Conservation (phyloP, 306 rosid genomes). For the Begonia peltatifolia region DNA sequence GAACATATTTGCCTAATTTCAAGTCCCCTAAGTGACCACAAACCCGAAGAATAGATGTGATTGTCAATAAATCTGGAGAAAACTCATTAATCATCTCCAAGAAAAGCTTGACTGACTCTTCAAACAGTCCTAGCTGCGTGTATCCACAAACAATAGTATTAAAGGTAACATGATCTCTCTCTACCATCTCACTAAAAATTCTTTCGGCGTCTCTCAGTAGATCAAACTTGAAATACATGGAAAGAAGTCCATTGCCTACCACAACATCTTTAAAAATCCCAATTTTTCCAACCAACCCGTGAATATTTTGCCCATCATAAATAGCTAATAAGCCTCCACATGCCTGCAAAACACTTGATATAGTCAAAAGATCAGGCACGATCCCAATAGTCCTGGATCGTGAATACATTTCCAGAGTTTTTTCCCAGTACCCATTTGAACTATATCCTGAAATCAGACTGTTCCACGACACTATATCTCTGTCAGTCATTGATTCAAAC, state of each 20-base stretch:
- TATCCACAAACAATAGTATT: slow-evolving; percentile 53
- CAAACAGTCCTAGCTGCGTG: slow-evolving; percentile 15
- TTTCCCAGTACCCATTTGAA: slow-evolving; percentile 24
- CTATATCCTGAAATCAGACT: slow-evolving; percentile 26
- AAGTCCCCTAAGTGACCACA: slow-evolving; percentile 18
- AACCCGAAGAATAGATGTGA: slow-evolving; percentile 21
- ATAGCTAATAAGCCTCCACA: slow-evolving; percentile 18
- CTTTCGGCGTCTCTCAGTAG: slow-evolving; percentile 13
- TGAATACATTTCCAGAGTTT: slow-evolving; percentile 15
- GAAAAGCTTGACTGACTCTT: slow-evolving; percentile 15
- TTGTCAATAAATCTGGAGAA: slow-evolving; percentile 20
- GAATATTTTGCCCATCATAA: slow-evolving; percentile 14
- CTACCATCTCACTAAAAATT: slow-evolving; percentile 39
- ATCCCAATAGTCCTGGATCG: slow-evolving; percentile 10
- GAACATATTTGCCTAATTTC: slow-evolving; percentile 25
- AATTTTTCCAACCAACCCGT: slow-evolving; percentile 17
- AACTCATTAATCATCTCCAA: slow-evolving; percentile 17
- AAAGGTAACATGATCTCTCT: slow-evolving; percentile 42
- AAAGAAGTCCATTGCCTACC: slow-evolving; percentile 21
- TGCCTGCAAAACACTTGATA: slow-evolving; percentile 13
- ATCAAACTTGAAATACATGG: slow-evolving; percentile 22
- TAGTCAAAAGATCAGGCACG: slow-evolving; percentile 13
- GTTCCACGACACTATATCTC: slow-evolving; percentile 21
- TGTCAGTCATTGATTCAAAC: slow-evolving; percentile 22
- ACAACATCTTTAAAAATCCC: slow-evolving; percentile 17